Percentiles rank a stretch among this genome's conserved stretches.
phyloP scores from a whole-genome alignment of 2,329 filamentous ascomycete species.

The Rhynchosporium secalis region DNA sequence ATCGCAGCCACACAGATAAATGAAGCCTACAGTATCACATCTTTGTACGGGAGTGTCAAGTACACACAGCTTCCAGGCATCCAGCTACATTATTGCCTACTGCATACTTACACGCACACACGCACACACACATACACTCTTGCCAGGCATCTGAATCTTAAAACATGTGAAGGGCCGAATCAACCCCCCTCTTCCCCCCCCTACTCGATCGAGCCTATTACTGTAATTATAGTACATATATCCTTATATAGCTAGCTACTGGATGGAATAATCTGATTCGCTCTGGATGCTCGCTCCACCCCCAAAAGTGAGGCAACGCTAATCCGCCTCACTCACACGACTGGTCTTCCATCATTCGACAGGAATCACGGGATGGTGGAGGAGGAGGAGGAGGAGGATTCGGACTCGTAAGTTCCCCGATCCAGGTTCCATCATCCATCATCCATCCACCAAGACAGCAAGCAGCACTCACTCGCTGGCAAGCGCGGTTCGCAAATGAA shows the following conservation, averaged over 20 bases:
- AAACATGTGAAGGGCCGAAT: conserved; percentile 34
- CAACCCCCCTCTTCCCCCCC: conserved; percentile 6
- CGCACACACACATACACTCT: background rate
- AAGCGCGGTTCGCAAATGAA: conserved; percentile 25
- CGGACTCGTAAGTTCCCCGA: conserved; percentile 19
- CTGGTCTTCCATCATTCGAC: conserved; percentile 4
- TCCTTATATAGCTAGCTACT: no score
- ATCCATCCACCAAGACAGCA: conserved; percentile 8
- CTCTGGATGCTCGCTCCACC: conserved; percentile 21
- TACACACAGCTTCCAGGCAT: conserved; percentile 13
- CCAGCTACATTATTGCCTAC: conserved; percentile 16
- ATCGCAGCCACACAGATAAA: background rate
- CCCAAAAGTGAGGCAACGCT: conserved; percentile 33
- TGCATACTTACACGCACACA: no score
- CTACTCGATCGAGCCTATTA: background rate
- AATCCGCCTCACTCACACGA: conserved; percentile 27
- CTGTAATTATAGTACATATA: no score
- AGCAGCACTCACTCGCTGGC: conserved; percentile 20
- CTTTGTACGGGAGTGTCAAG: no score
- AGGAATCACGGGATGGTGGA: conserved; percentile 7
- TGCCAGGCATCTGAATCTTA: conserved; percentile 23
- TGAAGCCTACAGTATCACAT: conserved; percentile 19
- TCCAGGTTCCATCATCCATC: conserved; percentile 8
- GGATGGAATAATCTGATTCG: conserved; percentile 10
- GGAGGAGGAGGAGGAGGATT: conserved; percentile 17